Evolutionary conservation across 257 asterid genomes (phyloP).

Genomic region (Orobanche coerulescens): DNA sequence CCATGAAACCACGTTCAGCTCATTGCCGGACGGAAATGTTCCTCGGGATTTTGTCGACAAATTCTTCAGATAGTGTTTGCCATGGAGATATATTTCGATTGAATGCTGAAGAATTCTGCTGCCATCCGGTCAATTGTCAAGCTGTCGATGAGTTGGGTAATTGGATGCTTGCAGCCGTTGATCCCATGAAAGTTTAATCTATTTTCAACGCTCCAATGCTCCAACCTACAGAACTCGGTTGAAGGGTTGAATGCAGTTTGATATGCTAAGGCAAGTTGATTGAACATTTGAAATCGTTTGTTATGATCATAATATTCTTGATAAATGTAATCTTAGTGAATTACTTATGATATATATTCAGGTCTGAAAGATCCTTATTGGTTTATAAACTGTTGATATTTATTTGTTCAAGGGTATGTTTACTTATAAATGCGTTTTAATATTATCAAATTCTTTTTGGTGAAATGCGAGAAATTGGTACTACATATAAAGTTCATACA

Average conservation of each 20-base stretch:
- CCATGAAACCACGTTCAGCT: conserved; percentile 7
- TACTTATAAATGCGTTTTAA: too few relatives aligned
- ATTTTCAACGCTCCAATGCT: not conserved
- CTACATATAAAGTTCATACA: too few relatives aligned
- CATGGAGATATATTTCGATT: too few relatives aligned
- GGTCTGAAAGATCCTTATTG: too few relatives aligned
- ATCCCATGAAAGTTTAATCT: not conserved
- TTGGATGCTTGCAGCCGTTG: not conserved
- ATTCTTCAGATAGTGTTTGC: not conserved
- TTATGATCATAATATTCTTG: not conserved
- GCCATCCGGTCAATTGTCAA: not conserved
- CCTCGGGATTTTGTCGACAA: not conserved
- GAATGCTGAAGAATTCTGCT: not conserved
- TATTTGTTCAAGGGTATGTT: too few relatives aligned
- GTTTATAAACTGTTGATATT: too few relatives aligned
- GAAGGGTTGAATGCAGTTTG: not conserved
- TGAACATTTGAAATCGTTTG: not conserved
- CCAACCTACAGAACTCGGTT: not conserved
- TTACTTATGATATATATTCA: too few relatives aligned
- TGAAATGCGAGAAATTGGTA: too few relatives aligned
- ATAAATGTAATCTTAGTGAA: too few relatives aligned
- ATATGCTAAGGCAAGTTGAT: not conserved
- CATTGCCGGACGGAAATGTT: conserved; percentile 5
- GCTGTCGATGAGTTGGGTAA: not conserved
- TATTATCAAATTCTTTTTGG: too few relatives aligned